Base-by-base conservation (phyloP, 2,329 filamentous ascomycete genomes). In the Neofusicoccum kwambonambiense region DNA sequence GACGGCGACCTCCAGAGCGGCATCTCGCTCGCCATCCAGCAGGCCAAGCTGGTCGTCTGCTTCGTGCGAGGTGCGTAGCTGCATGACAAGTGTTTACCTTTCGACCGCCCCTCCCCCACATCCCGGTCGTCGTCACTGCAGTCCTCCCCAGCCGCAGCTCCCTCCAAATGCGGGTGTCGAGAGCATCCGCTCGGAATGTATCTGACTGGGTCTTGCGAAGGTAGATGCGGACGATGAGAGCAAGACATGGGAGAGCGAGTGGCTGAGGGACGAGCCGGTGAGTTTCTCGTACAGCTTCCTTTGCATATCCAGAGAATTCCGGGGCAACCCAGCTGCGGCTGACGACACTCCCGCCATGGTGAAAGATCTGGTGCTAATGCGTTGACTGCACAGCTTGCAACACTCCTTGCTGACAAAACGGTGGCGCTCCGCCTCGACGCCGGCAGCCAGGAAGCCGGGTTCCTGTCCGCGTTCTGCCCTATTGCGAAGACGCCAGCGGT, bases 401-500 rank as follows among this genome's bases (percentile, higher is more conserved):
- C 79, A 61, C 72, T 87, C 34, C 81, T 95, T 65, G 78, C 81
- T 31, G 80, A 83, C 41, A 86, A 88, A 71, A 86, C 91, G 2
- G 82, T 97, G 19, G 79, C 89, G 7, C 81, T 97, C 22, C 86
- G 89, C 58, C 82, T 97, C 22, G 78, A 83, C 39, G 87, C 89
- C 17, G 91, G 89, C 22, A 93, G 90, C 1, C 86, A 90, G 69
- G 93, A 97, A 80, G 92, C 92, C 9, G 88, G 86, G 5, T 96
- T 92, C 72, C 82, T 98, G 13, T 86, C 89, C 9, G 91, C 91
- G 51, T 91, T 97, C 71, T 96, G 92, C 71, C 91, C 92, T 0
- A 81, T 97, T n/a, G 85, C 87, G 1, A 87, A 87, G 69, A 87
- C 87, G n/a, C 93, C 94, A 0, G 90, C 90, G 1, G 78, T 97